Conservation (phyloP, 2,329 filamentous ascomycete genomes). For the Aspergillus sp. region DNA sequence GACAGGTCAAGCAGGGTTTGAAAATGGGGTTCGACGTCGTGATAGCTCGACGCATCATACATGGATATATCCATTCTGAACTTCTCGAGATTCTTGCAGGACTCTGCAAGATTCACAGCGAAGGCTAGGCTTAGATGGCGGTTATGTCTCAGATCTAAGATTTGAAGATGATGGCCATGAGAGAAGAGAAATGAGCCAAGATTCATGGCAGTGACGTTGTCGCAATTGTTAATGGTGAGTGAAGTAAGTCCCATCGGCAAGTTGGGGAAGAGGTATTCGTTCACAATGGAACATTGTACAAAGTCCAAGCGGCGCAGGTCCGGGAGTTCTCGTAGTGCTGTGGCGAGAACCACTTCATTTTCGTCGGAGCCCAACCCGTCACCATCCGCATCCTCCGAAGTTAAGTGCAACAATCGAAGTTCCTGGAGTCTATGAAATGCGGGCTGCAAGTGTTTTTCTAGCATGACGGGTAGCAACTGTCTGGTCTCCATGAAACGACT, state of each 20-base stretch:
- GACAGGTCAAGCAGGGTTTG: constrained; percentile 59
- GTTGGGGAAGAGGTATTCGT: constrained; percentile 65
- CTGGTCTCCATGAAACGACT: constrained; percentile 46
- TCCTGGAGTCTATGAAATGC: constrained; percentile 53
- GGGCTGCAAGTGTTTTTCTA: constrained; percentile 56
- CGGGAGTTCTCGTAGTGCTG: constrained; percentile 61
- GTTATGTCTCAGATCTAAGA: constrained; percentile 75
- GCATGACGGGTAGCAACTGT: constrained; percentile 47
- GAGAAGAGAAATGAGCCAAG: constrained; percentile 66
- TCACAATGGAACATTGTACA: constrained; percentile 72
- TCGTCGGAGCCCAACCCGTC: constrained; percentile 42
- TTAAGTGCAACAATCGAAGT: constrained; percentile 42
- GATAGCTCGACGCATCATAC: constrained; percentile 67
- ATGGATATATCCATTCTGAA: constrained; percentile 79
- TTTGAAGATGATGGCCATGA: constrained; percentile 67
- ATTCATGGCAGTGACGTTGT: constrained; percentile 68
- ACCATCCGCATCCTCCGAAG: constrained; percentile 22
- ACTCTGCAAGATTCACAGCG: constrained; percentile 63
- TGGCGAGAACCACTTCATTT: constrained; percentile 39
- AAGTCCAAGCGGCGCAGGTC: constrained; percentile 69
- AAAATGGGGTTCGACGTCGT: constrained; percentile 75
- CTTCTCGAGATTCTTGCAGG: constrained; percentile 70
- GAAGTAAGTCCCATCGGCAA: constrained; percentile 67
- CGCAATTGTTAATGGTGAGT: constrained; percentile 77
- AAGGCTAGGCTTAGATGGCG: constrained; percentile 76